Evolutionary conservation across 176 grass and related monocot genomes (phyloP), one percentile per base, ranked within the genome.

Genomic region (Otatea glauca): DNA sequence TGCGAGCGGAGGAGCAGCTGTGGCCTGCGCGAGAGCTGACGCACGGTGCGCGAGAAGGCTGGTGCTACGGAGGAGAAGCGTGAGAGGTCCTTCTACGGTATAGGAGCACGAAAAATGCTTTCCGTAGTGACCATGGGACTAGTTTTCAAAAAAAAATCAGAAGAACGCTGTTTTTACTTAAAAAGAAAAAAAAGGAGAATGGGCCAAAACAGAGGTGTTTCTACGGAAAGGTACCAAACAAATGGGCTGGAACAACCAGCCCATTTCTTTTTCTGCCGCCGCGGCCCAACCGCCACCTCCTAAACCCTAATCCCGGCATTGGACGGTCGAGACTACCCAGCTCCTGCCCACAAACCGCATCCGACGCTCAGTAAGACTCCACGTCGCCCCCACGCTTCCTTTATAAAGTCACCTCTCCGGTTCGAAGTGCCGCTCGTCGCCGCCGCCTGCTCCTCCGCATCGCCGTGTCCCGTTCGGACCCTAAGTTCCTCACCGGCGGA

Each of bases 241-340:
- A 43, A 41, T 80, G 82, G 49, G 68, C 87, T 17, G 0, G 0
- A 54, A 13, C 2, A 34, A 32, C 7, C 7, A 1, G 88, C 1
- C 48, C 21, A 47, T 24, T 4, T 43, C 35, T 7, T 25, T 66
- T 12, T 23, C 42, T 1, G 12, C 1, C 16, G 42, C 14, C 1
- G 15, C 23, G 55, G 49, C 82, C 81, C 89, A 87, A 12, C 1
- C 4, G 6, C 1, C 17, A 35, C 10, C 32, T 17, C 82, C 72
- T 65, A 86, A 88, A 92, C 90, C 90, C 90, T 89, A 88, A 82
- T 86, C 77, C 56, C 0, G 32, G 13, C 12, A 78, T 11, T 18
- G 39, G 72, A 86, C 90, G 82, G 86, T 27, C 5, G 32, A 89
- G 18, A 78, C 44, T 4, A 5, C 43, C 5, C 15, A 2, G 3